Evolutionary conservation across 176 grass and related monocot species (phyloP).

Genomic region (Aegilops tauschii): DNA sequence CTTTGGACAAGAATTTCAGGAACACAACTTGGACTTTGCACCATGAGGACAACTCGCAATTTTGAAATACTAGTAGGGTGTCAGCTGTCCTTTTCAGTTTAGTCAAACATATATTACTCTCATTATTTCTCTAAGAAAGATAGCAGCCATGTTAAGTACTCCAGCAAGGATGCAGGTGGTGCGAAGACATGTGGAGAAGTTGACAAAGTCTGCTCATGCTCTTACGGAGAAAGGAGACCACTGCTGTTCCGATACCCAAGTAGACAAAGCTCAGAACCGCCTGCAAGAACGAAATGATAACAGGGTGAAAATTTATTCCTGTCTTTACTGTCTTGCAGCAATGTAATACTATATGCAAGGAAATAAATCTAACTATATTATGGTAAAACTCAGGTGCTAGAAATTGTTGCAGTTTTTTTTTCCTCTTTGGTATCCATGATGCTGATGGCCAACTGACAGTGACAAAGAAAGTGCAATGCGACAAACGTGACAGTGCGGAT

Average conservation of each 20-base stretch:
- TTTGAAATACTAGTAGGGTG: neutral
- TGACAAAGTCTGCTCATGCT: slow-evolving; percentile 3
- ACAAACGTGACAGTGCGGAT: slow-evolving; percentile 21
- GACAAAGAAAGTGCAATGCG: neutral
- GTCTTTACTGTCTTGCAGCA: neutral
- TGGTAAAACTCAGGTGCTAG: too few relatives aligned
- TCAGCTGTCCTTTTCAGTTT: neutral
- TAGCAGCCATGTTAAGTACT: neutral
- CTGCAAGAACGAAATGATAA: slow-evolving; percentile 27
- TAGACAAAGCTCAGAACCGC: slow-evolving; percentile 57
- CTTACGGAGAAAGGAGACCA: slow-evolving; percentile 60
- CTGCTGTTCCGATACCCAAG: slow-evolving; percentile 43
- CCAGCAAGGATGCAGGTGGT: neutral
- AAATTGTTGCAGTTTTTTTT: neutral
- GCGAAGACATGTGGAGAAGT: neutral
- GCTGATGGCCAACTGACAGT: neutral
- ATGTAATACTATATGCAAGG: neutral
- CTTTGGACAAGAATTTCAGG: neutral
- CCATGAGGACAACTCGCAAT: neutral
- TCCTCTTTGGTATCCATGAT: neutral
- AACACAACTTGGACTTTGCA: neutral
- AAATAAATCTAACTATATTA: neutral
- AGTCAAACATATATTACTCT: neutral
- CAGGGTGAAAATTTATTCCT: neutral
- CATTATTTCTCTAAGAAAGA: neutral